A percentile compares a stretch with the other conserved stretches of the same genome.
phyloP scores from a whole-genome alignment of 2,329 filamentous ascomycete genomes.

The Ascochyta lentis region DNA sequence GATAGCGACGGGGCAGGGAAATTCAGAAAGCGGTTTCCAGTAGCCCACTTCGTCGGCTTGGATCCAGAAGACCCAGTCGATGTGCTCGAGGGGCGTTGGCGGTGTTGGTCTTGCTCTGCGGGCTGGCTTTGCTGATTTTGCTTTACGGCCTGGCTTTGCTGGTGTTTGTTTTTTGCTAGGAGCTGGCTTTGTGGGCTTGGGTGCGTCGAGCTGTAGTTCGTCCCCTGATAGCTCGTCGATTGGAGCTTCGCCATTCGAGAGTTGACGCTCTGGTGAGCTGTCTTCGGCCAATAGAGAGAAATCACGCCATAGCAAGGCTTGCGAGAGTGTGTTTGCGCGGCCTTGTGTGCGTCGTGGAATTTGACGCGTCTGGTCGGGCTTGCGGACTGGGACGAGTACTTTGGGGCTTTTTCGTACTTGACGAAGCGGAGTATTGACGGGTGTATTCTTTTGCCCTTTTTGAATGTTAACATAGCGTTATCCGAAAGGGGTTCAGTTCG shows the following conservation, averaged over 20 bases:
- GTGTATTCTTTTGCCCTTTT: too few species aligned
- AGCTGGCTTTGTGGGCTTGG: not conserved
- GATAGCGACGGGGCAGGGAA: not conserved
- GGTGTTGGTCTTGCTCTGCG: not conserved
- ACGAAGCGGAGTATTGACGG: too few species aligned
- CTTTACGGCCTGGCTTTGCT: too few species aligned
- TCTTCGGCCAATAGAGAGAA: not conserved
- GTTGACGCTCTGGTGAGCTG: not conserved
- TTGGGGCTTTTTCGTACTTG: not conserved
- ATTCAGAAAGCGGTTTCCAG: not conserved
- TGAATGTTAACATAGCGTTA: too few species aligned
- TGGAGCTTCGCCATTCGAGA: not conserved
- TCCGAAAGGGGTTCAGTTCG: too few species aligned
- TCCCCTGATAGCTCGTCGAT: not conserved
- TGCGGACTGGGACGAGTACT: not conserved
- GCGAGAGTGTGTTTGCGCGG: too few species aligned
- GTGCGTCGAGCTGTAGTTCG: not conserved
- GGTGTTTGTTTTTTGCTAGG: too few species aligned
- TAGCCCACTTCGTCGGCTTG: not conserved
- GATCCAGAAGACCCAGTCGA: conserved; percentile 2
- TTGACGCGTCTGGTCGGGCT: not conserved
- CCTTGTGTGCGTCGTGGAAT: too few species aligned
- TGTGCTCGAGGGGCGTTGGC: not conserved
- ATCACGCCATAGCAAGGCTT: not conserved
- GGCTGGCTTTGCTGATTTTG: too few species aligned